Base-by-base conservation (phyloP, 192 early-diverging fungal genomes). In the Geranomyces michiganensis region DNA sequence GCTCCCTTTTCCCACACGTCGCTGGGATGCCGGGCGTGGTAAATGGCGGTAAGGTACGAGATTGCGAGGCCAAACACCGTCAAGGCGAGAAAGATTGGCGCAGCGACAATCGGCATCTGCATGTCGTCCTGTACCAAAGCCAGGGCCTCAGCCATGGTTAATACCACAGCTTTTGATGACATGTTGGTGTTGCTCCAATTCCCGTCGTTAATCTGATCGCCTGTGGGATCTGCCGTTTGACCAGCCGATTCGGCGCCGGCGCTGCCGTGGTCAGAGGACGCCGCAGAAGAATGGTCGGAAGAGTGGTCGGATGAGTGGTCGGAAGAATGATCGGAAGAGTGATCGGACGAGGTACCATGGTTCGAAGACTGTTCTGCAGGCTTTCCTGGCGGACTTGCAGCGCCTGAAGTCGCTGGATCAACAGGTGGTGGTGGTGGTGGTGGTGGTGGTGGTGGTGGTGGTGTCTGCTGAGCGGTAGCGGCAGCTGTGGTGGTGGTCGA, bases 81-180 rank as follows among this genome's bases (percentile, higher is more conserved):
- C 5, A 60, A 19, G 2, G 21, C 58, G 21, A 60, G 31, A 29
- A 60, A 60, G 29, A 60, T 60, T 17, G 58, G 58, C 17, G 58
- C 58, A 17, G 58, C 58, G 58, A 60, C 30, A 29, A 60, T 60
- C 3, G 21, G 21, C 26, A 29, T 7, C 7, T 60, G 58, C 31
- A 60, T 32, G 31, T 60, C 58, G 58, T 60, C 58, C 26, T 60
- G 22, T 2, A 60, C 58, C 31, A 60, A 9, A 15, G 19, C 51
- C 6, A 53, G 24, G 19, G 51, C 51, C 17, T 53, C 7, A 3
- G n/a, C 24, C 51, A 53, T 53, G 19, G 51, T 53, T 26, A 53
- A 17, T 4, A 53, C 51, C 7, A 53, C 51, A 7, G 51, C 24
- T 53, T 53, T 53, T 3, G 51, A 53, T 26, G 51, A 53, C 36